Percentiles rank a stretch among this genome's conserved stretches.
Conservation (phyloP, 1,284 basidiomycete genomes). For the Moniliella sp. region DNA sequence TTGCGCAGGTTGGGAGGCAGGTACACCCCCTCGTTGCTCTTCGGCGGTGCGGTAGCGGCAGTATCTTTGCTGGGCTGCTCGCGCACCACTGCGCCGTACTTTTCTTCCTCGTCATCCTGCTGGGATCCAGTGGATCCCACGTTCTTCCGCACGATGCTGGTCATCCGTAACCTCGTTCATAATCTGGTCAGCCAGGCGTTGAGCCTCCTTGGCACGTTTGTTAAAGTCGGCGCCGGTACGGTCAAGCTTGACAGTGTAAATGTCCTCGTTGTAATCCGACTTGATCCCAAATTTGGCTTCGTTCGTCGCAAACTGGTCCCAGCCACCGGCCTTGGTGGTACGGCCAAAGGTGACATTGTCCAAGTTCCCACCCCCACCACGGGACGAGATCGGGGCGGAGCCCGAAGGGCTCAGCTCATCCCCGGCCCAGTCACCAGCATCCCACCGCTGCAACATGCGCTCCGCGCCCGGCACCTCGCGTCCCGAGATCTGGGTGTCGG, state of each 20-base stretch:
- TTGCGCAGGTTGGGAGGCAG: conserved; percentile 74
- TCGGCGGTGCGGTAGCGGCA: conserved; percentile 77
- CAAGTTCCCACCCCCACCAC: conserved; percentile 4
- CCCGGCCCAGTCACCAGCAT: conserved; percentile 1
- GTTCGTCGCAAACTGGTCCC: conserved; percentile 93
- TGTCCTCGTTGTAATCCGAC: conserved; percentile 73
- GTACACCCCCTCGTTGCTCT: conserved; percentile 50
- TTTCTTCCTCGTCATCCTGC: background rate
- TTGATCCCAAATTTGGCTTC: conserved; percentile 77
- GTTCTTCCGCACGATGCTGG: no score
- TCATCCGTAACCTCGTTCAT: conserved; percentile 44
- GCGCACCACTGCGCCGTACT: background rate
- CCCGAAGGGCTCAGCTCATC: background rate
- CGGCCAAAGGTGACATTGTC: no score
- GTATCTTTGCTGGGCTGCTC: conserved; percentile 42
- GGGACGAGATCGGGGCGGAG: no score
- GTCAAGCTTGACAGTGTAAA: conserved; percentile 86
- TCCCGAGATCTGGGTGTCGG: conserved; percentile 5
- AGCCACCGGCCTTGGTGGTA: conserved; percentile 39
- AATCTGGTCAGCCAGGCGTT: conserved; percentile 73
- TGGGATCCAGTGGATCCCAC: no score
- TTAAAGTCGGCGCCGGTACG: conserved; percentile 62
- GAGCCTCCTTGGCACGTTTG: conserved; percentile 68
- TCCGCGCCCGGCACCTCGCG: background rate
- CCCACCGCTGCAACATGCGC: conserved; percentile 5